A percentile compares a stretch with the other conserved stretches of the same genome.
phyloP scores from a whole-genome alignment of 768 basidiomycete species.

The Boletus pseudo-olivaceus region DNA sequence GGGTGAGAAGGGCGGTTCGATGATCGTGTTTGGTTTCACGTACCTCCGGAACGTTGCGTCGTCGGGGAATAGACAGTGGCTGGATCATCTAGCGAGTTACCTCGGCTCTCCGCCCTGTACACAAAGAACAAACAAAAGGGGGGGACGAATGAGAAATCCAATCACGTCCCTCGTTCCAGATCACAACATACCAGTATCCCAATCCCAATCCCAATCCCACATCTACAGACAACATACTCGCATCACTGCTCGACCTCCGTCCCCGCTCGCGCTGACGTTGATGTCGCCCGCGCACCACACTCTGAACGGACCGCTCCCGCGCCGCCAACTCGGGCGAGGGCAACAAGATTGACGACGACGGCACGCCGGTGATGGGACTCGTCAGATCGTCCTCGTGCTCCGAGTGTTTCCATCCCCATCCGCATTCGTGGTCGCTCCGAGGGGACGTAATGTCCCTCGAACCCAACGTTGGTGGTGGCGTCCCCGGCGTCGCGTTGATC shows the following conservation, averaged over 20 bases:
- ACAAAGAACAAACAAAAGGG: too few species aligned
- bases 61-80: neutral
- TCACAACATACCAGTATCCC: neutral
- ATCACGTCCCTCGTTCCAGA: neutral
- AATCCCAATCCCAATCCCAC: neutral
- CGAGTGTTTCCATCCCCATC: neutral
- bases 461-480: constrained; percentile 30
- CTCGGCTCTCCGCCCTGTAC: neutral
- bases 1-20: too few species aligned
- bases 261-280: neutral
- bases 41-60: neutral
- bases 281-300: neutral
- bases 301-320: constrained; percentile 34
- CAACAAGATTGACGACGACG: constrained; percentile 5
- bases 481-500: constrained; percentile 39
- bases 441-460: constrained; percentile 57
- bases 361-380: neutral
- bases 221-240: neutral
- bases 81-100: neutral
- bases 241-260: neutral
- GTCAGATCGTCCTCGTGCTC: neutral
- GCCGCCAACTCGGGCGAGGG: constrained; percentile 20
- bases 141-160: neutral
- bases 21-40: neutral
- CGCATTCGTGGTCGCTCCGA: neutral